Evolutionary conservation across 371 early-diverging fungal genomes (phyloP).

Genomic region (Mucor sp.): DNA sequence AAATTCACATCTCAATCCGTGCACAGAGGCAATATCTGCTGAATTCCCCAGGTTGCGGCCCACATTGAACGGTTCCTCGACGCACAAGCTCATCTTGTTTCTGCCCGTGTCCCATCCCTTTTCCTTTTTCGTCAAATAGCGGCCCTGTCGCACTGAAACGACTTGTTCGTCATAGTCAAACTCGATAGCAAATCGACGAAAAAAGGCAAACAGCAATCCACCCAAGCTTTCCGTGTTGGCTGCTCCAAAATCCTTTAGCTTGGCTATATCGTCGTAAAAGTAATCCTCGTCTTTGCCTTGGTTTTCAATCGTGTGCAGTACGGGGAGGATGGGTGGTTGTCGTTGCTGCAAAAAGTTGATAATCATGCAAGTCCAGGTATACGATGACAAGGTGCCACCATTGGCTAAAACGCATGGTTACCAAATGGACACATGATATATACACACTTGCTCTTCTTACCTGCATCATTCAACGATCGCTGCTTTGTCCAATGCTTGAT

Average conservation of each 20-base stretch:
- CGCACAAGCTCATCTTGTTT: slow-evolving; percentile 69
- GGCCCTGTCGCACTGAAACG: slow-evolving; percentile 78
- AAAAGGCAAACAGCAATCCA: slow-evolving; percentile 82
- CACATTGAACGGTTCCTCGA: slow-evolving; percentile 91
- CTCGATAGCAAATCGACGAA: slow-evolving; percentile 76
- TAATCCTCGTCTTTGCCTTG: slow-evolving; percentile 38
- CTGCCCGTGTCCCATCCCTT: slow-evolving; percentile 78
- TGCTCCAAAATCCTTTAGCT: slow-evolving; percentile 66
- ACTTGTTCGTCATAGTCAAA: slow-evolving; percentile 83
- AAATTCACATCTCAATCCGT: slow-evolving; percentile 79
- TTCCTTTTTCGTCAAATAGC: slow-evolving; percentile 70
- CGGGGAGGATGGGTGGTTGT: slow-evolving; percentile 87
- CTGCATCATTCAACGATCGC: slow-evolving; percentile 74
- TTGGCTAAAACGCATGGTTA: slow-evolving; percentile 51
- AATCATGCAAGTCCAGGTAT: slow-evolving; percentile 92
- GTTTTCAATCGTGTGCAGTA: slow-evolving; percentile 48
- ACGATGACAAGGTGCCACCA: slow-evolving; percentile 92
- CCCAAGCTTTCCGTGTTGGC: slow-evolving; percentile 78
- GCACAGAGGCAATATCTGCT: slow-evolving; percentile 76
- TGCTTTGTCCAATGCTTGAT: slow-evolving; percentile 85
- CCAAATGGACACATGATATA: background rate
- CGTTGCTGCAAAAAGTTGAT: slow-evolving; percentile 90
- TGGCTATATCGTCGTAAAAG: slow-evolving; percentile 72
- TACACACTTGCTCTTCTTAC: slow-evolving; percentile 16
- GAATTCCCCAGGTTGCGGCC: slow-evolving; percentile 88